Base-by-base conservation (phyloP, 2,329 filamentous ascomycete genomes). In the Phaeosphaeriaceae sp. region DNA sequence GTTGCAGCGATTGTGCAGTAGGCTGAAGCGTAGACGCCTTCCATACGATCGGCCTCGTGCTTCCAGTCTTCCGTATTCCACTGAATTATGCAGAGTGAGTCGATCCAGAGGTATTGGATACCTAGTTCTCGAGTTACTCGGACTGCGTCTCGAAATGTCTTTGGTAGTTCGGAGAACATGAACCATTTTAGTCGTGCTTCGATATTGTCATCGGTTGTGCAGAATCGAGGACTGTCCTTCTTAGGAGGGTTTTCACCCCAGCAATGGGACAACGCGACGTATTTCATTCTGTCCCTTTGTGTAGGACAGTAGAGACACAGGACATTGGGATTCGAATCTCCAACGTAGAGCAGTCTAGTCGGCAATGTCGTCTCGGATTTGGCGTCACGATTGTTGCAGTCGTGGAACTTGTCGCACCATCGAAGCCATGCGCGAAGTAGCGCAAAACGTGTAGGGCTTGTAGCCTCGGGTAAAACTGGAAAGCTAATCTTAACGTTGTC, bases 251-350 rank as follows among this genome's bases (percentile, higher is more conserved):
- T 12, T 6, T 57, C 16, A 9, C 55, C 57, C 60, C 56, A 63
- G 35, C 58, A 51, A 36, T 64, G 58, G 23, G 51, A 60, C 21
- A 59, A 51, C 4, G 54, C 55, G n/a, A 49, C 21, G 28, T 63
- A 60, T 28, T 46, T 26, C 3, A 52, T 30, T 11, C 16, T 28
- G 20, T 52, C 40, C n/a, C 41, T 44, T 28, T 45, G 13, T 13
- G 48, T 26, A 11, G 51, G 39, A 40, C 7, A 30, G 42, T 45
- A 50, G 46, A 58, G 52, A 51, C 47, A 36, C 18, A 58, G 30
- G 39, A 49, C 21, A 40, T 54, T 30, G 18, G 30, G 45, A 46
- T 52, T 32, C 11, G 44, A 17, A 47, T 48, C 21, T 13, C 53
- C 46, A 48, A 56, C 40, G 32, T 53, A 45, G 36, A 56, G 36